Base-by-base conservation (phyloP, 2,329 filamentous ascomycete species). In the Gliomastix tumulicola region DNA sequence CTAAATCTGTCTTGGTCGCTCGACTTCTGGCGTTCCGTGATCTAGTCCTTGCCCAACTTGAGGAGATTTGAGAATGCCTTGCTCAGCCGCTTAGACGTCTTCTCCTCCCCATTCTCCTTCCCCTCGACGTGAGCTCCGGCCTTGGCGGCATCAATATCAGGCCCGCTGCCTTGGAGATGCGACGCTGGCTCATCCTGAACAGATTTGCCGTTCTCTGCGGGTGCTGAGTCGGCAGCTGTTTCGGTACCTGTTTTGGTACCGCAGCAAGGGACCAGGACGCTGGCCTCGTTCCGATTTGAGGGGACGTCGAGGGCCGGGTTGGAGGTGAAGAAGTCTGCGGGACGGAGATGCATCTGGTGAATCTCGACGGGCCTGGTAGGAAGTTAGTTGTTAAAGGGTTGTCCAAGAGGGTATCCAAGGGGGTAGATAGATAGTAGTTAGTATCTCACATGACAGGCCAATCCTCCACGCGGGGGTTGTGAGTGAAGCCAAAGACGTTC, bases 391-490 rank as follows among this genome's bases (percentile, higher is more conserved):
- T 48, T 34, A 41, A 34, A 22, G 13, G 27, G 9, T 28, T n/a
- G n/a, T 16, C 7, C 23, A 30, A 27, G 1, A 21, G 16, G 18
- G 10, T n/a, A n/a, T n/a, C n/a, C n/a, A n/a, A n/a, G n/a, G n/a
- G n/a, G n/a, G n/a, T n/a, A n/a, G n/a, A n/a, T n/a, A n/a, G n/a
- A n/a, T n/a, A n/a, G n/a, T n/a, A n/a, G n/a, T n/a, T n/a, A n/a
- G n/a, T n/a, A n/a, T n/a, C 67, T 62, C 47, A 69, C 66, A 70
- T 71, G 9, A 70, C 66, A 5, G 66, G 66, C 67, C 67, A 70
- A 41, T 71, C 66, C 44, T 71, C 66, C 6, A 68, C 60, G 6
- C 66, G 51, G 1, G 65, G 65, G 35, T 69, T 69, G 37, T 71
- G 66, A 9, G 66, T 71, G 32, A 71, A 47, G 5, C 67, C 65